Base-by-base conservation (phyloP, 345 rosid species). In the Leavenworthia alabamica region DNA sequence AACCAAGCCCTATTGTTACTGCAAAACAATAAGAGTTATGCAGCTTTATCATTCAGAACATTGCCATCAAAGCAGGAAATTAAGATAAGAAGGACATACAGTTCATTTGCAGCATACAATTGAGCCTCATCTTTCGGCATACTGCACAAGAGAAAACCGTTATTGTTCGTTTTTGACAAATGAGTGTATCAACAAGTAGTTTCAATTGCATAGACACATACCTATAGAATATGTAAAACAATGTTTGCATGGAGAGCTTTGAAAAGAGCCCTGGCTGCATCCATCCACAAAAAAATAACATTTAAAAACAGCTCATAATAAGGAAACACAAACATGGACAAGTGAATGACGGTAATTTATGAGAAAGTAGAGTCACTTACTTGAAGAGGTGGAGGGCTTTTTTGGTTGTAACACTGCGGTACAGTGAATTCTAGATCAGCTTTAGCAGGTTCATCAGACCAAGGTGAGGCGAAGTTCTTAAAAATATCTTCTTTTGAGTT, bases 111-210 rank as follows among this genome's bases (percentile, higher is more conserved):
- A 8, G 98, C 95, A 66, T 74, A 74, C 47, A 92, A 63, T 41
- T 92, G 98, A 22, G 87, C 95, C 73, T 86, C 98, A 19, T 92
- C 98, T 77, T 80, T 86, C 2, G 98, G 97, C 97, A 92, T 86
- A 88, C 96, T 92, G 89, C 79, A 77, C 53, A 16, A 36, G 29
- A 19, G n/a, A 37, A 62, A 56, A 27, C 32, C 16, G 39, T 37
- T 46, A 64, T 22, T 26, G 35, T 45, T 69, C 37, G 31, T 27
- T n/a, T n/a, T 55, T 54, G 57, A 45, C 43, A 60, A 27, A 27
- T 12, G 55, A 42, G 40, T 14, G 6, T 3, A 39, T 55, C 42
- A 55, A 33, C 31, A 43, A 48, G 7, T 42, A 57, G 52, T 57
- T 23, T 33, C 16, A 42, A 24, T 32, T 40, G 6, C 42, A 37